Evolutionary conservation across 345 rosid species (phyloP).

Genomic region (Schrenkiella parvula): DNA sequence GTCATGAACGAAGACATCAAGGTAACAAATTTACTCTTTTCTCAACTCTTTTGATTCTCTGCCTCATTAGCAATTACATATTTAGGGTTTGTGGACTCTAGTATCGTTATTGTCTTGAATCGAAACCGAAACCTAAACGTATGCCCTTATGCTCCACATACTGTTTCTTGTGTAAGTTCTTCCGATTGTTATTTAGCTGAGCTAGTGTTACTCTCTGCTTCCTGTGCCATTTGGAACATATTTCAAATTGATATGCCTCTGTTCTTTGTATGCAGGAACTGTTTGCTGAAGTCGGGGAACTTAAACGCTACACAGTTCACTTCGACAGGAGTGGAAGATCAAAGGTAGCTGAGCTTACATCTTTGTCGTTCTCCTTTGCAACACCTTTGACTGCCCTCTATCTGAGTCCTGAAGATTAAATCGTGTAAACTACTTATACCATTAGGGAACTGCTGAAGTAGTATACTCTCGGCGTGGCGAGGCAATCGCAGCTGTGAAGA

Average conservation of each 20-base stretch:
- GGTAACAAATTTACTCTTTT: constrained; percentile 32
- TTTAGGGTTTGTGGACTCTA: constrained; percentile 1
- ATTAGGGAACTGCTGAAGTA: constrained; percentile 94
- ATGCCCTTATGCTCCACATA: background rate
- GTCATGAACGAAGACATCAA: constrained; percentile 94
- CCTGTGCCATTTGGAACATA: background rate
- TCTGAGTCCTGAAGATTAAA: background rate
- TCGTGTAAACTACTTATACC: constrained; percentile 30
- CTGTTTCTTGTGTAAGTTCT: background rate
- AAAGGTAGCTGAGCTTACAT: constrained; percentile 60
- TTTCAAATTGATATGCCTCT: background rate
- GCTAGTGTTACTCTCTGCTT: background rate
- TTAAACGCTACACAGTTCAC: constrained; percentile 77
- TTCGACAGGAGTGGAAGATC: constrained; percentile 97
- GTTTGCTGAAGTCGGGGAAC: constrained; percentile 88
- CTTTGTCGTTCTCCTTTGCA: constrained; percentile 18
- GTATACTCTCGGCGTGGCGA: constrained; percentile 69
- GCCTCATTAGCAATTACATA: background rate
- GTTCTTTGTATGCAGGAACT: constrained; percentile 50
- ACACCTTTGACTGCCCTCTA: background rate
- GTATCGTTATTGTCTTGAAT: background rate
- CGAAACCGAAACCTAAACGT: background rate
- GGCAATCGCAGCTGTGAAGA: constrained; percentile 83
- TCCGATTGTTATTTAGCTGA: background rate
- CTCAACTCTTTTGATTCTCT: background rate